A percentile compares a stretch with the other conserved stretches of the same genome.
Conservation (phyloP, 805 yeast genomes). For the Helenozyma rhizophorensis region DNA sequence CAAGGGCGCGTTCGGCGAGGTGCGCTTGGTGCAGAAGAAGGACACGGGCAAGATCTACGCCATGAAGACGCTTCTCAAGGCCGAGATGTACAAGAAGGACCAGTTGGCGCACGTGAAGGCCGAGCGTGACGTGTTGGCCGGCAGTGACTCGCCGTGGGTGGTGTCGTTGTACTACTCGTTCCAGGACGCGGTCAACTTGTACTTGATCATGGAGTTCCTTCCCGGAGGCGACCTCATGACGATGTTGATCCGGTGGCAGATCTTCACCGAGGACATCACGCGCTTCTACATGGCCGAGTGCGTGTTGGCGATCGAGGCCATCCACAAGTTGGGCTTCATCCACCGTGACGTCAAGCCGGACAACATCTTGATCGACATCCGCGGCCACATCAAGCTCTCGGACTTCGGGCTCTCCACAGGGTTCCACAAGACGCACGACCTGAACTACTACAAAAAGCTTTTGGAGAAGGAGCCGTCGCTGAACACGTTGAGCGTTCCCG, state of each 20-base stretch:
- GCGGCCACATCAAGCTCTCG: constrained; percentile 63
- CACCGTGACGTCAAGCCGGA: constrained; percentile 98
- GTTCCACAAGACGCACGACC: constrained; percentile 89
- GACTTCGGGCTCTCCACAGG: constrained; percentile 88
- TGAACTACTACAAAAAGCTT: constrained; percentile 77
- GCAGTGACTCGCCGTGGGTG: constrained; percentile 85
- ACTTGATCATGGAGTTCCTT: constrained; percentile 68
- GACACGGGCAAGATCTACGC: constrained; percentile 93
- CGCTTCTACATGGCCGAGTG: constrained; percentile 95
- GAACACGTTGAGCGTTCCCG: constrained; percentile 16
- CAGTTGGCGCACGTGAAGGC: constrained; percentile 95
- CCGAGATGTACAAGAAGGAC: constrained; percentile 93
- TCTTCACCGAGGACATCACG: constrained; percentile 88
- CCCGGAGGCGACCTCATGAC: constrained; percentile 93
- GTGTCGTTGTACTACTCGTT: constrained; percentile 78
- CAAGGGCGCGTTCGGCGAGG: constrained; percentile 98
- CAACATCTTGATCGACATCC: constrained; percentile 81
- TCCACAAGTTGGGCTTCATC: constrained; percentile 88
- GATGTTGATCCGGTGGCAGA: constrained; percentile 91
- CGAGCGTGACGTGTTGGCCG: constrained; percentile 91
- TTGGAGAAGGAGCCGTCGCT: constrained; percentile 56
- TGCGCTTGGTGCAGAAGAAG: constrained; percentile 84
- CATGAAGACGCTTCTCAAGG: constrained; percentile 86
- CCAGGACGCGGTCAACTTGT: constrained; percentile 72
- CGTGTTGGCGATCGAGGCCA: constrained; percentile 90